phyloP scores from a whole-genome alignment of 352 stramenopile species.

The Stramenopiles sp. region DNA sequence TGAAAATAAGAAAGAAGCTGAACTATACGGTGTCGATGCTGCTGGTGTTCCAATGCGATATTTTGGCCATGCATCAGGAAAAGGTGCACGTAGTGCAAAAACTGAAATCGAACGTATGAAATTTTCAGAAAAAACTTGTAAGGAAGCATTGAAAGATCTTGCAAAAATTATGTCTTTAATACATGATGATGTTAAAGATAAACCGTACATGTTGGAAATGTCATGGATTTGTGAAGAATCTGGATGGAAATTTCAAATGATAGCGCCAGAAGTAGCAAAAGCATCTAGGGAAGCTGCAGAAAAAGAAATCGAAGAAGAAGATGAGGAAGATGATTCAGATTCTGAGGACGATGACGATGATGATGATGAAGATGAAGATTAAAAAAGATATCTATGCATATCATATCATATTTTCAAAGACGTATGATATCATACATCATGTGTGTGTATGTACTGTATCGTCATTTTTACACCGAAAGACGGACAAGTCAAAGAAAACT shows the following conservation, averaged over 20 bases:
- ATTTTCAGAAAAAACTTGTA: constrained; percentile 72
- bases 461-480: no score
- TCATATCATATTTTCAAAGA: no score
- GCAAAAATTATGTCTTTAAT: constrained; percentile 90
- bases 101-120: constrained; percentile 97
- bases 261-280: constrained; percentile 56
- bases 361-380: constrained; percentile 30
- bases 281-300: constrained; percentile 38
- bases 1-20: constrained; percentile 57
- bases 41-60: constrained; percentile 62
- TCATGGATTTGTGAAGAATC: constrained; percentile 87
- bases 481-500: no score
- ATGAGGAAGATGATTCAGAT: constrained; percentile 46
- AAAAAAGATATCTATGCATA: constrained; percentile 8
- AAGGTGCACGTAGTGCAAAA: constrained; percentile 89
- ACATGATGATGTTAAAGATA: constrained; percentile 88
- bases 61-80: constrained; percentile 84
- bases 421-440: no score
- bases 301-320: not conserved
- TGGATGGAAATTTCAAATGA: constrained; percentile 76
- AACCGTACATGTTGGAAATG: constrained; percentile 92
- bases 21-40: constrained; percentile 71
- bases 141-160: constrained; percentile 90
- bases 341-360: constrained; percentile 62
- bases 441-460: no score